Base-by-base conservation (phyloP, 2,329 filamentous ascomycete genomes). In the Colletotrichum magnum region DNA sequence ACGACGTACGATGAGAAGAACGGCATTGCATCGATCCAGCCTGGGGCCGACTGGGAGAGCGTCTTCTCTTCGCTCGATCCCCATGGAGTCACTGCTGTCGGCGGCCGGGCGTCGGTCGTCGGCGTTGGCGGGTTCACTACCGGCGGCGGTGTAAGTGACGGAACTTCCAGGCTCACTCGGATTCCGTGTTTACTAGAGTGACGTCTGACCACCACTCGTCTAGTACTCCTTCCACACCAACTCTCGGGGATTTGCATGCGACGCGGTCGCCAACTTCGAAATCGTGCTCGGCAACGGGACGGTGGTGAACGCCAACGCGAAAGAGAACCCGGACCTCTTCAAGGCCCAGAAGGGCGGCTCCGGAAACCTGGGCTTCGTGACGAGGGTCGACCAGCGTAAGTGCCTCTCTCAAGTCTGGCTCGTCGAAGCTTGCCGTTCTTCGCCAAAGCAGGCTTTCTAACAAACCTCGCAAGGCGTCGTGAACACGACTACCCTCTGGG, bases 321-420 rank as follows among this genome's bases (percentile, higher is more conserved):
- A 75, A 0, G 64, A 78, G 7, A 78, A 86, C 59, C 12, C 73
- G 0, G 83, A 85, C 47, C 77, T 87, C 1, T 86, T 77, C 74
- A 80, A 79, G 63, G 84, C 84, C 0, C 75, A 86, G 2, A 82
- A 83, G 63, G 85, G 84, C 6, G 84, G 85, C n/a, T 79, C 79
- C 4, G 81, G 79, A 51, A 87, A 86, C 73, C 80, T 85, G 52
- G 84, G 82, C n/a, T 76, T 81, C 60, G 75, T 79, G 18, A 78
- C 81, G 15, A 71, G 73, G 12, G 59, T 76, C 6, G 75, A 79
- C 51, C 65, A 58, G 15, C 43, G 65, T 59, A 18, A 58, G 64
- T 64, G n/a, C 12, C 3, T 24, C 21, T 24, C 21, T 24, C 21
- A 24, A 24, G 21, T 24, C 3, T 4, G 21, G 21, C 21, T 24